phyloP scores from a whole-genome alignment of 345 rosid species.

The Schrenkiella parvula region DNA sequence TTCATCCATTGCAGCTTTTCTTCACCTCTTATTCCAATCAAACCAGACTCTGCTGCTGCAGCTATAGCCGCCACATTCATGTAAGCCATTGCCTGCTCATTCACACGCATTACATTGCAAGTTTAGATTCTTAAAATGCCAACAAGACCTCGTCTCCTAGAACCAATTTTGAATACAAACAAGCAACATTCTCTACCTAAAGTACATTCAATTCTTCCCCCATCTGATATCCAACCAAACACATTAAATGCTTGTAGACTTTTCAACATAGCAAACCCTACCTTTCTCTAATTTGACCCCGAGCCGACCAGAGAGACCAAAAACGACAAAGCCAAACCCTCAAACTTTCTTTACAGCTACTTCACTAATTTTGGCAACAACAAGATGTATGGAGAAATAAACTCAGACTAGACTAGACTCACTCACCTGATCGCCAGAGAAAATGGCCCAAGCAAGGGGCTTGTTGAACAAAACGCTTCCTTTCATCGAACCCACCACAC shows the following conservation, averaged over 20 bases:
- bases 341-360: neutral
- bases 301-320: constrained; percentile 2
- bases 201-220: neutral
- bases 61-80: constrained; percentile 69
- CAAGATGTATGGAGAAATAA: neutral
- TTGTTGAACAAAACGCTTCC: constrained; percentile 66
- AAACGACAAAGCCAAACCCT: neutral
- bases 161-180: constrained; percentile 1
- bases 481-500: constrained; percentile 53
- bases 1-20: constrained; percentile 85
- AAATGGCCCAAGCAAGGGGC: constrained; percentile 82
- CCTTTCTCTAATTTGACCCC: neutral
- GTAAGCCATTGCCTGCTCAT: constrained; percentile 72
- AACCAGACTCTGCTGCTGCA: constrained; percentile 65
- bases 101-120: neutral
- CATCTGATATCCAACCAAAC: constrained; percentile 6
- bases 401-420: neutral
- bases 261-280: constrained; percentile 12
- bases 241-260: constrained; percentile 19
- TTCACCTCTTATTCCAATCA: constrained; percentile 67
- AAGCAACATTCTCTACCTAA: constrained; percentile 5
- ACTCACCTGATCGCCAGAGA: constrained; percentile 84
- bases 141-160: neutral
- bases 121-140: neutral
- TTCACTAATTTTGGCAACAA: constrained; percentile 1